Evolutionary conservation across 2,329 filamentous ascomycete genomes (phyloP).

Genomic region (Aspergillus piperis): DNA sequence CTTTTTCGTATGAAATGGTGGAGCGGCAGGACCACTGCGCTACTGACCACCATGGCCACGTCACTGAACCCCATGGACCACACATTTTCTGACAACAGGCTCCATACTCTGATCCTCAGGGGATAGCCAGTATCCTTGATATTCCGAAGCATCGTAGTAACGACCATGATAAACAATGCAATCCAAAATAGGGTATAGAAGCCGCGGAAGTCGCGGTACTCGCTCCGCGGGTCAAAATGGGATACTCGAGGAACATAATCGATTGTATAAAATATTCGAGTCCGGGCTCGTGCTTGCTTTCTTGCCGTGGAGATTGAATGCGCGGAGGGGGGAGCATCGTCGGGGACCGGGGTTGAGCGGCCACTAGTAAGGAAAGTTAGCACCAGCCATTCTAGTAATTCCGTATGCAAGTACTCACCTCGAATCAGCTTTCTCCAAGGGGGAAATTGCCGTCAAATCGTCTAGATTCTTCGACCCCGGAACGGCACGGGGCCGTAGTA

Average conservation of each 20-base stretch:
- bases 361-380: conserved; percentile 58
- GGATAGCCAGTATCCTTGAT: conserved; percentile 91
- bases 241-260: conserved; percentile 89
- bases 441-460: conserved; percentile 27
- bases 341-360: conserved; percentile 77
- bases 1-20: conserved; percentile 67
- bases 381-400: background rate
- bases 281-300: conserved; percentile 77
- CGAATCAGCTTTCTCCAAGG: conserved; percentile 35
- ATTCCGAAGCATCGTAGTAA: conserved; percentile 90
- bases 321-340: conserved; percentile 89
- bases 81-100: conserved; percentile 81
- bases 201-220: conserved; percentile 91
- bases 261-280: conserved; percentile 87
- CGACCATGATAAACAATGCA: conserved; percentile 91
- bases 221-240: conserved; percentile 89
- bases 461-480: conserved; percentile 31
- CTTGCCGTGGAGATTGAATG: conserved; percentile 83
- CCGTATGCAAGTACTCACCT: conserved; percentile 32
- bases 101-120: conserved; percentile 83
- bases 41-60: conserved; percentile 78
- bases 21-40: conserved; percentile 69
- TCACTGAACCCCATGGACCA: conserved; percentile 85
- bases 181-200: conserved; percentile 99
- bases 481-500: conserved; percentile 38